Evolutionary conservation across 345 rosid species (phyloP).

Genomic region (Abelmoschus esculentus): DNA sequence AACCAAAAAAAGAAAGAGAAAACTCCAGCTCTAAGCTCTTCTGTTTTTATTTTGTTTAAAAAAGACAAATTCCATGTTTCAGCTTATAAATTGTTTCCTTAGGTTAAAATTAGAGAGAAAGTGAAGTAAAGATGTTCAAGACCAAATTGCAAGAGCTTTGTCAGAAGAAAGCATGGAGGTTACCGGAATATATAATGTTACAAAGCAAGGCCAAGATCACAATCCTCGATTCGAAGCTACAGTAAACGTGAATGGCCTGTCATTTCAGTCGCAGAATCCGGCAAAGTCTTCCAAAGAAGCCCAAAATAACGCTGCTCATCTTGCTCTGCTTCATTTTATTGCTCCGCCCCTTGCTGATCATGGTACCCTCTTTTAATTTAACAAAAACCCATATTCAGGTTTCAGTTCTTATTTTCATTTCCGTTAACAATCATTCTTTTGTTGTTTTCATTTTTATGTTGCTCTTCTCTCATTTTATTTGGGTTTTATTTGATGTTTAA

Average conservation of each 20-base stretch:
- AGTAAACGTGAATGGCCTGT: constrained; percentile 23
- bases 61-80: too few relatives aligned
- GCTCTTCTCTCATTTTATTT: background rate
- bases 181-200: constrained; percentile 17
- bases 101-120: background rate
- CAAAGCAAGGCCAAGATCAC: constrained; percentile 31
- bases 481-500: background rate
- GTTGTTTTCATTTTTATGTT: background rate
- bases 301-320: constrained; percentile 37
- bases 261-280: constrained; percentile 15
- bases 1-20: too few relatives aligned
- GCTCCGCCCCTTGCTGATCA: background rate
- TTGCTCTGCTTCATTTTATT: constrained; percentile 27
- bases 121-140: constrained; percentile 22
- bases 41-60: too few relatives aligned
- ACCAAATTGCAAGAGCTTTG: constrained; percentile 35
- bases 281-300: constrained; percentile 29
- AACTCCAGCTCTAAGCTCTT: too few relatives aligned
- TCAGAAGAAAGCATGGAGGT: constrained; percentile 22
- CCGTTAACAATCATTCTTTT: background rate
- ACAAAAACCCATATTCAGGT: too few relatives aligned
- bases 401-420: background rate
- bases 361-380: background rate
- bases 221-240: constrained; percentile 29
- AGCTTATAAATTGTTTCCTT: background rate